Evolutionary conservation across 2,329 filamentous ascomycete genomes (phyloP).

Genomic region (Gremmenia infestans): DNA sequence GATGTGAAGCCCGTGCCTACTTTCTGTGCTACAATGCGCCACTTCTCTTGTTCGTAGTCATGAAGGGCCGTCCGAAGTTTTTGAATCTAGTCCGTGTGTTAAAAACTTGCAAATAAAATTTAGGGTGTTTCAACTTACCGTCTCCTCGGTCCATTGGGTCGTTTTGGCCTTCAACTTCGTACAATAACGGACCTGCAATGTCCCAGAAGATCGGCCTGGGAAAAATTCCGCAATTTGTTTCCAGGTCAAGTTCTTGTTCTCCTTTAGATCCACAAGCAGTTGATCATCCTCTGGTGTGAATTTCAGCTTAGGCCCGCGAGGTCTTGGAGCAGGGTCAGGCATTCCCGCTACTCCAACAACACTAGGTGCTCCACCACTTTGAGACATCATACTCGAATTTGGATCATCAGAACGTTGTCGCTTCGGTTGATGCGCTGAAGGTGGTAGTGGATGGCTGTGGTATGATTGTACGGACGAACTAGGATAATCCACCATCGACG

Average conservation of each 20-base stretch:
- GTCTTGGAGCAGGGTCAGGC: conserved; percentile 75
- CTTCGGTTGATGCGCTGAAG: conserved; percentile 65
- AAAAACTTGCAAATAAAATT: conserved; percentile 10
- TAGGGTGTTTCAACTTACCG: conserved; percentile 51
- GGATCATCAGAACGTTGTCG: conserved; percentile 56
- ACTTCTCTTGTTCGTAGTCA: conserved; percentile 87
- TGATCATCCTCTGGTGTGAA: conserved; percentile 91
- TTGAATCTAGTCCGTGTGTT: conserved; percentile 52
- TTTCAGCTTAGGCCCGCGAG: conserved; percentile 84
- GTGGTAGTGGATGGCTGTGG: conserved; percentile 77
- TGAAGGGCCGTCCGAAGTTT: conserved; percentile 72
- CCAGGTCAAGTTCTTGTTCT: conserved; percentile 93
- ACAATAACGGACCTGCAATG: conserved; percentile 89
- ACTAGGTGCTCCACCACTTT: conserved; percentile 59
- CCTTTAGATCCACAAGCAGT: conserved; percentile 82
- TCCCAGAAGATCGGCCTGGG: conserved; percentile 82
- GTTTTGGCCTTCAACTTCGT: conserved; percentile 93
- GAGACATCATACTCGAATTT: conserved; percentile 39
- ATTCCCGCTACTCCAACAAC: conserved; percentile 84
- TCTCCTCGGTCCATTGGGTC: conserved; percentile 89
- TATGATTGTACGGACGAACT: conserved; percentile 35
- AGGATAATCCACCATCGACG: conserved; percentile 45
- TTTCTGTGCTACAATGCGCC: conserved; percentile 87
- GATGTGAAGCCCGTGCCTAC: conserved; percentile 87
- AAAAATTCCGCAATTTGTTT: conserved; percentile 98